Base-by-base conservation (phyloP, 139 green algal genomes). In the Ettlia oleoabundans region DNA sequence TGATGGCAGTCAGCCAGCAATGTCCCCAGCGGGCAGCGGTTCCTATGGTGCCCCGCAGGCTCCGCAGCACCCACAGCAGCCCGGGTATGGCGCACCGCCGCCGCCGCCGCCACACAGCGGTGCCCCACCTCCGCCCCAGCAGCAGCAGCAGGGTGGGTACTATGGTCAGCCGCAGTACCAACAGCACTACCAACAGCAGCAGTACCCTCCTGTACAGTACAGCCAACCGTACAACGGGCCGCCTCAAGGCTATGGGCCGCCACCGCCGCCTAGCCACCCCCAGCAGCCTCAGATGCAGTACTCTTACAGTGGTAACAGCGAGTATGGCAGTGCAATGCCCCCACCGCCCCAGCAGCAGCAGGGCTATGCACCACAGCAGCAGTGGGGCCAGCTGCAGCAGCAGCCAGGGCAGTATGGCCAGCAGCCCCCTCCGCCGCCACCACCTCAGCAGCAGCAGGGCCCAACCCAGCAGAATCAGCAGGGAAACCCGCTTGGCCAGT, bases 401-500 rank as follows among this genome's bases (percentile, higher is more conserved):
- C 75, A 68, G 65, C 62, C 40, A 4, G 38, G 40, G 55, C 62
- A 70, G 53, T 38, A 30, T 28, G 38, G 40, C 35, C 37, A 24
- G 43, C 38, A 58, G 58, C 58, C 58, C 7, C 58, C 58, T 30
- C 58, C 58, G 58, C 58, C 58, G 18, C 58, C 22, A 7, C 24
- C 13, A 19, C 33, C 32, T n/a, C 72, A 80, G 72, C 72, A 80
- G 40, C 70, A 78, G 70, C 32, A 42, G 35, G 10, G 30, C 30
- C 69, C 69, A 26, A 51, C 61, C 22, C 77, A 75, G 77, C 40
- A 62, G 40, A 40, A 78, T 40, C 78, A 83, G 65, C 42, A 33
- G 4, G 41, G 70, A n/a, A 83, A 68, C 77, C 61, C 77, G 15
- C 15, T 76, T 10, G 58, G 73, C 53, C 71, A 78, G 71, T 78